These are phyloP conservation scores for Ustilago hordei DNA, from an alignment of 1,284 basidiomycete species.

Conservation along the genomic window DNA sequence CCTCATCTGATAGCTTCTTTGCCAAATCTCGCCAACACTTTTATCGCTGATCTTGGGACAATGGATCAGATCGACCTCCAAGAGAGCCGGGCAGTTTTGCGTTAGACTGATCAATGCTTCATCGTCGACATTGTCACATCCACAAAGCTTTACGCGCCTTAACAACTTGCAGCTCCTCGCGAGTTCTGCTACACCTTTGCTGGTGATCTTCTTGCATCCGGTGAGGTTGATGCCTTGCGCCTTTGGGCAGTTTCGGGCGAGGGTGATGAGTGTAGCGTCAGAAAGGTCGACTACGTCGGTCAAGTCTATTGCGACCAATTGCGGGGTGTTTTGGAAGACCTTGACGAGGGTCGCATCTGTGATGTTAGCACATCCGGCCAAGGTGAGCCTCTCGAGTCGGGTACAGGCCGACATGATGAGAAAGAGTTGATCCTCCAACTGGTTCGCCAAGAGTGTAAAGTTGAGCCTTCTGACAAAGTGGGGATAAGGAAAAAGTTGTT, in stretches of 20 bases:
- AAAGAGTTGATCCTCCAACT: slow-evolving; percentile 84
- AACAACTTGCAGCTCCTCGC: slow-evolving; percentile 83
- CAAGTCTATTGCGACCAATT: slow-evolving; percentile 89
- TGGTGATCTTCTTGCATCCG: slow-evolving; percentile 84
- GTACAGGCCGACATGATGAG: slow-evolving; percentile 80
- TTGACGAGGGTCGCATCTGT: slow-evolving; percentile 78
- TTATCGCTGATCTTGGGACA: slow-evolving; percentile 83
- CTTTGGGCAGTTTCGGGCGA: slow-evolving; percentile 75
- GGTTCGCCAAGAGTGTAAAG: slow-evolving; percentile 79
- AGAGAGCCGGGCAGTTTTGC: slow-evolving; percentile 80
- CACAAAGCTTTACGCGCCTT: slow-evolving; percentile 72
- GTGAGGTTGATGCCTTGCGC: slow-evolving; percentile 93
- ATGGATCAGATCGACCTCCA: slow-evolving; percentile 92
- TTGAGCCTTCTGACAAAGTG: slow-evolving; percentile 91
- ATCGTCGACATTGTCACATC: slow-evolving; percentile 59
- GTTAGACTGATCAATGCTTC: slow-evolving; percentile 57
- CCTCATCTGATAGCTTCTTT: slow-evolving; percentile 82
- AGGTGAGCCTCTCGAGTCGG: slow-evolving; percentile 88
- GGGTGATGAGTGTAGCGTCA: slow-evolving; percentile 54
- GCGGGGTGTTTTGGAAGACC: slow-evolving; percentile 79
- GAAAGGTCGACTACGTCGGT: slow-evolving; percentile 72
- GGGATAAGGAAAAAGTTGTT: slow-evolving; percentile 85
- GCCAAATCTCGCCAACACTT: slow-evolving; percentile 86
- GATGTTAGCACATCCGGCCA: slow-evolving; percentile 83
- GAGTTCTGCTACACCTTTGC: slow-evolving; percentile 81